Evolutionary conservation across 2,329 filamentous ascomycete species (phyloP).

Genomic region (Fusarium nematophilum): DNA sequence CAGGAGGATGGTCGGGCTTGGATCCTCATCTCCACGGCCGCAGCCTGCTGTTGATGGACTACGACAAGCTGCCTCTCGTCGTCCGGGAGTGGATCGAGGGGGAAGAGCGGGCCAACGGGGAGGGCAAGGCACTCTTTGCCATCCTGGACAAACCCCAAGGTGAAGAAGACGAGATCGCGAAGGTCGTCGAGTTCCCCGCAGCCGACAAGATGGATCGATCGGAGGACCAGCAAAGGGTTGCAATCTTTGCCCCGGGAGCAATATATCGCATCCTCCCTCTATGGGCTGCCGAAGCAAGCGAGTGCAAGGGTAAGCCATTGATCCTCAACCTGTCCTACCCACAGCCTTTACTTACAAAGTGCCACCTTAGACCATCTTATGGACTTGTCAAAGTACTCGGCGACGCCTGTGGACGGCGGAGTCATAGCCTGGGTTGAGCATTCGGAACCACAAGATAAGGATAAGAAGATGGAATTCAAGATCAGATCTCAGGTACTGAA

Average conservation of each 20-base stretch:
- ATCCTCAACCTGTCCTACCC: background rate
- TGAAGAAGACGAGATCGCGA: slow-evolving; percentile 52
- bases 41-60: slow-evolving; percentile 60
- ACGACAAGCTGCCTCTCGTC: slow-evolving; percentile 54
- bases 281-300: slow-evolving; percentile 58
- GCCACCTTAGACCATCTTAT: slow-evolving; percentile 39
- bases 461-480: slow-evolving; percentile 50
- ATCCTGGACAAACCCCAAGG: slow-evolving; percentile 54
- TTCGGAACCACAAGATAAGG: slow-evolving; percentile 44
- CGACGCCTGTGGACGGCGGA: slow-evolving; percentile 37
- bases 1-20: slow-evolving; percentile 63
- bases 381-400: slow-evolving; percentile 46
- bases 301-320: slow-evolving; percentile 54
- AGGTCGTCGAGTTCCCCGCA: slow-evolving; percentile 47
- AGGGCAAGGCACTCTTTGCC: slow-evolving; percentile 54
- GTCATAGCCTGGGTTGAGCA: slow-evolving; percentile 48
- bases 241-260: slow-evolving; percentile 65
- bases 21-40: slow-evolving; percentile 64
- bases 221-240: slow-evolving; percentile 51
- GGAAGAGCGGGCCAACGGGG: slow-evolving; percentile 50
- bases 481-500: slow-evolving; percentile 51
- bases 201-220: slow-evolving; percentile 43
- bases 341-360: slow-evolving; percentile 6
- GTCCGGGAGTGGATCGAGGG: slow-evolving; percentile 62
- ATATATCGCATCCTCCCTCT: slow-evolving; percentile 62